These are phyloP conservation scores for Drechslera avenae DNA, from an alignment of 2,329 filamentous ascomycete genomes.

Conservation along the genomic window DNA sequence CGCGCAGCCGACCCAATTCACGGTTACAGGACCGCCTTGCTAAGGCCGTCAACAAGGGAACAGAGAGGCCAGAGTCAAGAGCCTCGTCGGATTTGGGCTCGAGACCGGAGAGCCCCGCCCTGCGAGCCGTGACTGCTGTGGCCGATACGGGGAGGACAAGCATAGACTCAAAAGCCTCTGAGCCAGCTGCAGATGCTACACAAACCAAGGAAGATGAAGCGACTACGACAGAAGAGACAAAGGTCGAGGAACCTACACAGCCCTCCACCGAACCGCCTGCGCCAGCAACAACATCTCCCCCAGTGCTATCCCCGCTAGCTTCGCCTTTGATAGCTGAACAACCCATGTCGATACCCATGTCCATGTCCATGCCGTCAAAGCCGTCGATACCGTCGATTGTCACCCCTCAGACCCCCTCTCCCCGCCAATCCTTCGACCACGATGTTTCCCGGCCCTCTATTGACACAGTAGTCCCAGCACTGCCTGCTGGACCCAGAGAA, in stretches of 20 bases:
- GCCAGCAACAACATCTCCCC: slow-evolving; percentile 6
- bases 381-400: slow-evolving; percentile 40
- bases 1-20: slow-evolving; percentile 72
- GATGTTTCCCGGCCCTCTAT: slow-evolving; percentile 37
- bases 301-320: slow-evolving; percentile 19
- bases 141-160: slow-evolving; percentile 52
- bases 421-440: slow-evolving; percentile 44
- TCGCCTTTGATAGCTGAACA: slow-evolving; percentile 46
- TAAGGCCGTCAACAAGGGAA: slow-evolving; percentile 80
- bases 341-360: slow-evolving; percentile 26
- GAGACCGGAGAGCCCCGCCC: slow-evolving; percentile 60
- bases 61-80: slow-evolving; percentile 55
- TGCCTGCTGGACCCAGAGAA: slow-evolving; percentile 40
- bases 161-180: slow-evolving; percentile 49
- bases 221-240: slow-evolving; percentile 18
- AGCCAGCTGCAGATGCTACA: slow-evolving; percentile 28
- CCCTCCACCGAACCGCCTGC: slow-evolving; percentile 36
- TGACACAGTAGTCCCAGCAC: slow-evolving; percentile 34
- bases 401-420: slow-evolving; percentile 34
- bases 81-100: slow-evolving; percentile 58
- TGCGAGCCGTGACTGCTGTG: slow-evolving; percentile 28
- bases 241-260: slow-evolving; percentile 20
- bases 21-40: slow-evolving; percentile 88
- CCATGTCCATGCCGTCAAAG: slow-evolving; percentile 37
- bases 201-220: slow-evolving; percentile 21